Evolutionary conservation across 768 basidiomycete genomes (phyloP).

Genomic region (Leccinum uliginosum): DNA sequence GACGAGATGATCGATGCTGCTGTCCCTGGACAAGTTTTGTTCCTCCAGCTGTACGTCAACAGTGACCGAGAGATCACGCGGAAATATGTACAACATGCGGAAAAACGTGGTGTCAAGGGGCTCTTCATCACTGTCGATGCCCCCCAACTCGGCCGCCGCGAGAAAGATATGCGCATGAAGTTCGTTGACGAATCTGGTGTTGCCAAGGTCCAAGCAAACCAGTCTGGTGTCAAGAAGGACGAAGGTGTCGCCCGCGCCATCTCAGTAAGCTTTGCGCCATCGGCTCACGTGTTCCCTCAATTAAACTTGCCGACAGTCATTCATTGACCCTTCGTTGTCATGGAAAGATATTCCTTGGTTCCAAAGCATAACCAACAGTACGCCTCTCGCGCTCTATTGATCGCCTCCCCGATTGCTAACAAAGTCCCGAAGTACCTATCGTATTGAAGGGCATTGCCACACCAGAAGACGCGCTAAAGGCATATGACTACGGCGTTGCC

Average conservation of each 20-base stretch:
- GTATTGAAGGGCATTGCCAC: conserved; percentile 85
- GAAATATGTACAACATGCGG: conserved; percentile 86
- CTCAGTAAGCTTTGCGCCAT: conserved; percentile 44
- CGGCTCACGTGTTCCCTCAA: conserved; percentile 27
- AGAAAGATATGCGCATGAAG: conserved; percentile 77
- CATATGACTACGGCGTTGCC: conserved; percentile 69
- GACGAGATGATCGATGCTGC: conserved; percentile 91
- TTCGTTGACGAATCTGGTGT: conserved; percentile 51
- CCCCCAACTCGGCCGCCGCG: conserved; percentile 89
- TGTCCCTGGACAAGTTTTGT: conserved; percentile 72
- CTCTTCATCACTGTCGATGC: conserved; percentile 98
- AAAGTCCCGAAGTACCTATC: conserved; percentile 64
- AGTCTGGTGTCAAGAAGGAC: conserved; percentile 32
- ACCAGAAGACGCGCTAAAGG: conserved; percentile 85
- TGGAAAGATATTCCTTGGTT: conserved; percentile 73
- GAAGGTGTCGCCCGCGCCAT: conserved; percentile 91
- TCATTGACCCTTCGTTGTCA: conserved; percentile 87
- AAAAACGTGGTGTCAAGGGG: conserved; percentile 84
- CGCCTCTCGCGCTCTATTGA: conserved; percentile 28
- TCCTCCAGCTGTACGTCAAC: conserved; percentile 90
- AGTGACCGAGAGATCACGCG: conserved; percentile 82
- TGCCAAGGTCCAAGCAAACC: conserved; percentile 23
- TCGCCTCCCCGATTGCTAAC: conserved; percentile 55
- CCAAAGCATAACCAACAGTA: conserved; percentile 69
- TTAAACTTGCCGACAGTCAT: conserved; percentile 49